Evolutionary conservation across 2,329 filamentous ascomycete species (phyloP).

Genomic region (Didymella glomerata): DNA sequence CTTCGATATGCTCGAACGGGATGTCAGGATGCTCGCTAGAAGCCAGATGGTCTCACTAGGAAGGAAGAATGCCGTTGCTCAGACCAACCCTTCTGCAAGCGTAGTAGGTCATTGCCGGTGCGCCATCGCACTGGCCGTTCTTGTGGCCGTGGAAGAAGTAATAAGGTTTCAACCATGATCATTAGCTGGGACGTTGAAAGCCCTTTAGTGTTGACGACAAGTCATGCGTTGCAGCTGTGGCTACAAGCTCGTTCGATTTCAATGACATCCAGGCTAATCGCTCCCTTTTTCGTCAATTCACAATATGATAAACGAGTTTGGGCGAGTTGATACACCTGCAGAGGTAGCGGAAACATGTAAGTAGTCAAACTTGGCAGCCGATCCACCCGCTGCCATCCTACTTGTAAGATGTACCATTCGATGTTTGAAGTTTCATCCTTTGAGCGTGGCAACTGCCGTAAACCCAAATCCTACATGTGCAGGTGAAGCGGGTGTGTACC

Average conservation of each 20-base stretch:
- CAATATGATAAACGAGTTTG: constrained; percentile 13
- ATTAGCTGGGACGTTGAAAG: constrained; percentile 25
- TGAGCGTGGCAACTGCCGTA: constrained; percentile 3
- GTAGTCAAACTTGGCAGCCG: constrained; percentile 25
- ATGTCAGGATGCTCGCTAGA: constrained; percentile 33
- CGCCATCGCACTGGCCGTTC: constrained; percentile 26
- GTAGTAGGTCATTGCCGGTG: constrained; percentile 24
- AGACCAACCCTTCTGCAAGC: constrained; percentile 26
- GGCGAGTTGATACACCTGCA: constrained; percentile 24
- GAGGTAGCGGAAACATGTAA: constrained; percentile 9
- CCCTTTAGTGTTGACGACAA: constrained; percentile 27
- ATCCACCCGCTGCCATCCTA: constrained; percentile 18
- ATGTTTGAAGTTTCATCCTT: background rate
- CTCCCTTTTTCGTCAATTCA: constrained; percentile 8
- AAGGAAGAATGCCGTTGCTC: constrained; percentile 28
- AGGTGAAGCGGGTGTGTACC: constrained; percentile 11
- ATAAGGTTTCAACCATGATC: constrained; percentile 32
- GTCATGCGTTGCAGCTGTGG: constrained; percentile 31
- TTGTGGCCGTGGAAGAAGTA: constrained; percentile 28
- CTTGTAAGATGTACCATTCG: background rate
- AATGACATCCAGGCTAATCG: constrained; percentile 11
- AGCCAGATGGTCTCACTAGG: constrained; percentile 35
- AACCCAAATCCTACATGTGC: constrained; percentile 10
- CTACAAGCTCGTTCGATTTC: constrained; percentile 15
- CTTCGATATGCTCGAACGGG: constrained; percentile 31